Percentiles rank a stretch among this genome's conserved stretches.
These are phyloP conservation scores for Mrakia gelida DNA, from an alignment of 768 basidiomycete genomes.

Conservation along the genomic window DNA sequence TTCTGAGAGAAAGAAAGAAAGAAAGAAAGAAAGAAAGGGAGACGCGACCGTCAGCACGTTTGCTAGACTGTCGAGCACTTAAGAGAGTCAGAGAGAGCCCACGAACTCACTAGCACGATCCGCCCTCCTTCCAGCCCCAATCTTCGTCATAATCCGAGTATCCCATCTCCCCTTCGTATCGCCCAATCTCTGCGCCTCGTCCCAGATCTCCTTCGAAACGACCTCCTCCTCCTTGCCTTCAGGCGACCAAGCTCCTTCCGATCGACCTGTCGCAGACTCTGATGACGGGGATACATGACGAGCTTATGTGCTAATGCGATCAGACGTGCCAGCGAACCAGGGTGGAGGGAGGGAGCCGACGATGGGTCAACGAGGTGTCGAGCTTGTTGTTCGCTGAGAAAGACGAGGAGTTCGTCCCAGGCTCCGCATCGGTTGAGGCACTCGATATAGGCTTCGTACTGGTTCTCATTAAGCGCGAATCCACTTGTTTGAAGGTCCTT, in stretches of 20 bases:
- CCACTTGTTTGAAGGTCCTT: not conserved
- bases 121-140: no score
- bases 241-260: not conserved
- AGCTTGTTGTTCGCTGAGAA: not conserved
- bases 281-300: not conserved
- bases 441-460: not conserved
- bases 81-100: no score
- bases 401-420: not conserved
- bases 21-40: no score
- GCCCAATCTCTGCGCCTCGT: not conserved
- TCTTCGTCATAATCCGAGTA: no score
- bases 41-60: no score
- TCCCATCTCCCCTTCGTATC: not conserved
- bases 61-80: no score
- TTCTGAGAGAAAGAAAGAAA: no score
- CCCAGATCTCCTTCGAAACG: not conserved
- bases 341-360: not conserved
- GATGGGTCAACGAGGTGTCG: not conserved
- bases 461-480: not conserved
- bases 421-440: conserved; percentile 1
- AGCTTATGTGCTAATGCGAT: not conserved
- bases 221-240: not conserved
- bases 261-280: not conserved
- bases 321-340: not conserved
- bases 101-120: no score